These are phyloP conservation scores for Dillenia turbinata DNA, from an alignment of 164 flowering plant genomes.

Conservation along the genomic window DNA sequence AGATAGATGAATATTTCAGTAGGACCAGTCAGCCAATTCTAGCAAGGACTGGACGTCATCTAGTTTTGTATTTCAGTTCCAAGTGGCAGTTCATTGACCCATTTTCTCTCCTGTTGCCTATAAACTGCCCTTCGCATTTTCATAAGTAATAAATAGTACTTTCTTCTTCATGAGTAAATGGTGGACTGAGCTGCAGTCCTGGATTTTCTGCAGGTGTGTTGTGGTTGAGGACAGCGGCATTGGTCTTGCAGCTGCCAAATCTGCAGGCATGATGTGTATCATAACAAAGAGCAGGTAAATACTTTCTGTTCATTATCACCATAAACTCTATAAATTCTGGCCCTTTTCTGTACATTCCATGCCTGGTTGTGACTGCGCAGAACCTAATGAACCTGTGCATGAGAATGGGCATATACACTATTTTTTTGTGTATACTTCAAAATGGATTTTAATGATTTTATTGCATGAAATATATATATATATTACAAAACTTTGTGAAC, in stretches of 20 bases:
- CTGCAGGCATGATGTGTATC: constrained; percentile 95
- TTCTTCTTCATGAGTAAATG: too few relatives aligned
- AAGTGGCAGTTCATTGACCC: too few relatives aligned
- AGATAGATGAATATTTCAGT: too few relatives aligned
- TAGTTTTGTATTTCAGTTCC: too few relatives aligned
- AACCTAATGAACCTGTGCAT: too few relatives aligned
- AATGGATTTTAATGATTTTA: background rate
- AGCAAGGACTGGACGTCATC: too few relatives aligned
- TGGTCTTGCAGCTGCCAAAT: constrained; percentile 97
- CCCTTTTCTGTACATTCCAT: too few relatives aligned
- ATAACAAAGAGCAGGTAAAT: constrained; percentile 80
- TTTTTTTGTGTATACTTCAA: background rate
- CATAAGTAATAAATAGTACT: too few relatives aligned
- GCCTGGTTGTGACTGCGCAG: background rate
- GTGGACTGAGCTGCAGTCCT: background rate
- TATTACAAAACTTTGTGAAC: background rate
- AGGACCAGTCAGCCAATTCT: too few relatives aligned
- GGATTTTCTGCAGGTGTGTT: constrained; percentile 55
- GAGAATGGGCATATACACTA: constrained; percentile 8
- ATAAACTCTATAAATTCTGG: too few relatives aligned
- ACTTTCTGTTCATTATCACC: background rate
- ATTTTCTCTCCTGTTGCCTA: too few relatives aligned
- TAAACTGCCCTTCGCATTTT: too few relatives aligned
- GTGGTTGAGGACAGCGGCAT: constrained; percentile 95
- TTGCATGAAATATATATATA: background rate